These are phyloP conservation scores for Cryptococcus floricola DNA, from an alignment of 1,284 basidiomycete species.

Conservation along the genomic window DNA sequence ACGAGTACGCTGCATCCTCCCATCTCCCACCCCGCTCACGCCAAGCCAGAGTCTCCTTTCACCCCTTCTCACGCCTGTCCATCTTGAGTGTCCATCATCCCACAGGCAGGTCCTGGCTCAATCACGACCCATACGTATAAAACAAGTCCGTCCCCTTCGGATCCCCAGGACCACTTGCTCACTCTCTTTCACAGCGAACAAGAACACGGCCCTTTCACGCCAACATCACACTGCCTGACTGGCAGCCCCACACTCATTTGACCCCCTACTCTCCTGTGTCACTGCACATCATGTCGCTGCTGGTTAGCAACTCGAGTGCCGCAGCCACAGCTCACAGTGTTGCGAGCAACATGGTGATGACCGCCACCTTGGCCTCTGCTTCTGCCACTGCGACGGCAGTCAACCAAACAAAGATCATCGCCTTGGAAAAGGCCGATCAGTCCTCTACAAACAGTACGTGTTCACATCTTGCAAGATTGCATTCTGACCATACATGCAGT, in stretches of 20 bases:
- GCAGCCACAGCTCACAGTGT: slow-evolving; percentile 6
- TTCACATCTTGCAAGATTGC: neutral
- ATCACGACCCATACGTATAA: no score
- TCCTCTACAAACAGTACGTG: slow-evolving; percentile 12
- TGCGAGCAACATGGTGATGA: slow-evolving; percentile 2
- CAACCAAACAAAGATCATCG: slow-evolving; percentile 11
- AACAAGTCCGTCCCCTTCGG: neutral
- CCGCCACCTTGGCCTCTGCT: neutral
- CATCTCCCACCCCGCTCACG: no score
- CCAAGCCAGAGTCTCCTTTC: no score
- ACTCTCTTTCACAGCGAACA: neutral
- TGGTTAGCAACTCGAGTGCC: slow-evolving; percentile 23
- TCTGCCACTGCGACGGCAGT: neutral
- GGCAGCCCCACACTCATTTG: neutral
- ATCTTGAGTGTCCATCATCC: no score
- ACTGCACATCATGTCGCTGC: slow-evolving; percentile 17
- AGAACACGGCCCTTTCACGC: neutral
- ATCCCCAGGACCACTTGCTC: neutral
- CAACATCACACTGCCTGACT: neutral
- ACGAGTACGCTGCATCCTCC: no score
- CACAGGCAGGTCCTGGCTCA: no score
- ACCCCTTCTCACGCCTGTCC: no score
- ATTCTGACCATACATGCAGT: slow-evolving; percentile 3
- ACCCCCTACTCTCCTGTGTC: neutral
- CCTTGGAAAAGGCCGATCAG: slow-evolving; percentile 13